Evolutionary conservation across 805 yeast species (phyloP), one percentile per base, ranked within the genome.

Genomic region (Brettanomyces bruxellensis): DNA sequence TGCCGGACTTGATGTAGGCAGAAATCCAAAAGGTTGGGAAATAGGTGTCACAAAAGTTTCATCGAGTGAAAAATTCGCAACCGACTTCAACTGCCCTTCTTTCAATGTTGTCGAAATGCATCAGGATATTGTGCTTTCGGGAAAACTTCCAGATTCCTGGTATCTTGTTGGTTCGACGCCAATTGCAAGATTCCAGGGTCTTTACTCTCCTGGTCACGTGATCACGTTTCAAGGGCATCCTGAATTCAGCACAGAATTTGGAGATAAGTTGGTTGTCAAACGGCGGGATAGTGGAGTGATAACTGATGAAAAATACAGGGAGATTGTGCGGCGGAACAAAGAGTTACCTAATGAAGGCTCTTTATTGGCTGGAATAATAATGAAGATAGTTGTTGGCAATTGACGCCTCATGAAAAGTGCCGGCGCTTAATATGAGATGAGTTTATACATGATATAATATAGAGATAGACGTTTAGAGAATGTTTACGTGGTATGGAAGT

Each of bases 161-260:
- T 14, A 4, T n/a, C 11, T n/a, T 13, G 25, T 81, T 60, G 84
- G 95, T 0, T 61, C 73, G 5, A 74, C 83, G 6, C 61, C 68
- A 0, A 69, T 62, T 38, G 83, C 95, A 51, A 55, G 64, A 1
- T 65, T 76, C 34, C 96, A 89, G 64, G 95, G 95, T 0, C 65
- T 86, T 28, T 75, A 74, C 46, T 73, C 75, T 38, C 69, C 72
- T 0, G 58, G 69, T 23, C 69, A 72, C 40, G 45, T 84, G 6
- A 62, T 89, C 23, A 77, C 93, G 0, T 75, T 88, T 53, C 97
- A 89, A 62, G 96, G 96, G 0, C 97, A 89, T 57, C 96, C 96
- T 0, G 96, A 89, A 60, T 89, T 86, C 56, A 57, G 66, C 25
- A 65, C 67, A 0, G 69, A 62, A 3, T 58, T 59, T 22, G 23